Evolutionary conservation across 768 basidiomycete species (phyloP).

Genomic region (Royoungia palumana): DNA sequence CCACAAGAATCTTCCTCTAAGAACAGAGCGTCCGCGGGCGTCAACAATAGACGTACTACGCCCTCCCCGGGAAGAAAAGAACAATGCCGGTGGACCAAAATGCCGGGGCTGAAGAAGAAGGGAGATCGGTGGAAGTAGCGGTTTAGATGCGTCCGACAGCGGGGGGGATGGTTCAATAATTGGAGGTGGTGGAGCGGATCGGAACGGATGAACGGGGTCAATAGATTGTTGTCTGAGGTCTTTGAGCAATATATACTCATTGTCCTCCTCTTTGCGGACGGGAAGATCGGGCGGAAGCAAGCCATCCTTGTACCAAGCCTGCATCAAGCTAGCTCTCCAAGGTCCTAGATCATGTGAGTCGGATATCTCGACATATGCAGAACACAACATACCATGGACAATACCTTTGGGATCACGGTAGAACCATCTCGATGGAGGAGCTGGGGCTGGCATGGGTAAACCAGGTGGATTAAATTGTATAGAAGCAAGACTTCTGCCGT

Average conservation of each 20-base stretch:
- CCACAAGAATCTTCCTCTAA: constrained; percentile 80
- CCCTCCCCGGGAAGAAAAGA: constrained; percentile 86
- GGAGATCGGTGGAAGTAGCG: constrained; percentile 69
- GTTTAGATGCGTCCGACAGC: constrained; percentile 42
- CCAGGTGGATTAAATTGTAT: constrained; percentile 79
- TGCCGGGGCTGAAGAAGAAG: constrained; percentile 74
- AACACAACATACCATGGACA: constrained; percentile 59
- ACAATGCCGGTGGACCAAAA: constrained; percentile 83
- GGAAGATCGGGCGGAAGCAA: constrained; percentile 80
- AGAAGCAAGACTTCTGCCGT: constrained; percentile 48
- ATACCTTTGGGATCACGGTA: constrained; percentile 81
- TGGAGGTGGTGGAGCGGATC: constrained; percentile 42
- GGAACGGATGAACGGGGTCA: constrained; percentile 80
- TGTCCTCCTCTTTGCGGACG: constrained; percentile 72
- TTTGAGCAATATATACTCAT: constrained; percentile 62
- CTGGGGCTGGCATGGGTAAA: constrained; percentile 65
- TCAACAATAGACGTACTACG: constrained; percentile 88
- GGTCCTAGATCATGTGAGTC: constrained; percentile 51
- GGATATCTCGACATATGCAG: neutral
- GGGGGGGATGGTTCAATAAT: constrained; percentile 25
- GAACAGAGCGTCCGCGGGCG: constrained; percentile 77
- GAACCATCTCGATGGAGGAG: constrained; percentile 72
- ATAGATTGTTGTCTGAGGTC: constrained; percentile 75
- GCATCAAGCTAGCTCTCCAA: constrained; percentile 87
- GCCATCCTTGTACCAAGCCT: constrained; percentile 85